Evolutionary conservation across 108 stramenopile genomes (phyloP).

Genomic region (Fistulifera pelliculosa): DNA sequence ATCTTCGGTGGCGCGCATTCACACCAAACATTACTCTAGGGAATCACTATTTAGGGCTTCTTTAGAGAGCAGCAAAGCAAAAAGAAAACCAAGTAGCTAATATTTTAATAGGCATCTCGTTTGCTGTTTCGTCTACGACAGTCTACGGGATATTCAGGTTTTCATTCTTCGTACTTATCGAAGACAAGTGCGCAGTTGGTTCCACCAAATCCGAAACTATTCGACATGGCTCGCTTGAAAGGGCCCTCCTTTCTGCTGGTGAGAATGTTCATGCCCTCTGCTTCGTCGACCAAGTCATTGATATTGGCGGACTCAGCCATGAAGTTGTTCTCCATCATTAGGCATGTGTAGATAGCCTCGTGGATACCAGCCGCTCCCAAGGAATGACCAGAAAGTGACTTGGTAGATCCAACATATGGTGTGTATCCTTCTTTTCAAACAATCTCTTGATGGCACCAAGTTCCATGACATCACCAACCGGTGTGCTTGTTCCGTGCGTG

Average conservation of each 20-base stretch:
- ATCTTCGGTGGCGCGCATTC: no score
- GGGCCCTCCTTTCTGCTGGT: constrained; percentile 83
- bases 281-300: constrained; percentile 81
- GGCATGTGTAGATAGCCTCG: constrained; percentile 91
- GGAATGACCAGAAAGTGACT: constrained; percentile 93
- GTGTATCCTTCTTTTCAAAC: constrained; percentile 82
- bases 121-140: no score
- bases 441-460: constrained; percentile 86
- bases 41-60: no score
- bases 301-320: constrained; percentile 93
- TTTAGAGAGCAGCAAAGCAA: no score
- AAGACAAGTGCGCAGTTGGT: constrained; percentile 97
- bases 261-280: constrained; percentile 89
- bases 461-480: constrained; percentile 93
- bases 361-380: constrained; percentile 98
- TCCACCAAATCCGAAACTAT: constrained; percentile 99
- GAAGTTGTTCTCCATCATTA: constrained; percentile 93
- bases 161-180: constrained; percentile 82
- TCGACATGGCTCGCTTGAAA: constrained; percentile 90
- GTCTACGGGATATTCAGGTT: no score
- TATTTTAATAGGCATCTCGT: no score
- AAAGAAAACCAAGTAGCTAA: no score
- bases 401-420: constrained; percentile 92
- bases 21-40: no score
- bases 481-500: constrained; percentile 98